phyloP scores from a whole-genome alignment of 495 filamentous ascomycete species.

The Neurospora sublineolata region DNA sequence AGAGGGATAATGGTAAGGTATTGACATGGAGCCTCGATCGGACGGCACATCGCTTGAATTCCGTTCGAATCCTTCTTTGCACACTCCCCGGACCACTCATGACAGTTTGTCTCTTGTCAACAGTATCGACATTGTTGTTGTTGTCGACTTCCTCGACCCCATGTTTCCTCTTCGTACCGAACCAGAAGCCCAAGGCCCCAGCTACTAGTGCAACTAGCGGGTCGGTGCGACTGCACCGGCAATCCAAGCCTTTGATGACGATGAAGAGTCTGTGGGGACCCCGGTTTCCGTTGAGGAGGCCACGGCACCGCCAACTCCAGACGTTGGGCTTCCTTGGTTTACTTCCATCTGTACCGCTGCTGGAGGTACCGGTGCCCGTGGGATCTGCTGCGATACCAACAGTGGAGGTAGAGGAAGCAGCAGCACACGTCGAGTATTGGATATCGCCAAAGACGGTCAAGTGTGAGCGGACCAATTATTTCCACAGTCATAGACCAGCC shows the following conservation, averaged over 20 bases:
- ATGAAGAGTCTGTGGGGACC: background rate
- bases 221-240: background rate
- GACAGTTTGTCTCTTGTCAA: background rate
- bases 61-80: background rate
- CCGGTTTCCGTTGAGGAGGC: background rate
- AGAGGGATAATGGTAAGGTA: background rate
- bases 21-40: background rate
- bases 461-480: background rate
- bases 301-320: background rate
- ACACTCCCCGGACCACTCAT: background rate
- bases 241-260: slow-evolving; percentile 3
- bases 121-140: background rate
- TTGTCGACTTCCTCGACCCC: background rate
- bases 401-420: background rate
- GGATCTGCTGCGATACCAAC: background rate
- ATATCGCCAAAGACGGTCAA: slow-evolving; percentile 6
- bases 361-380: background rate
- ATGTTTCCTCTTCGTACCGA: background rate
- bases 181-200: background rate
- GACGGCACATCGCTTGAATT: background rate
- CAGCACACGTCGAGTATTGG: background rate
- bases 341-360: background rate
- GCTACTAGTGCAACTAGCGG: background rate
- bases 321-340: background rate
- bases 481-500: slow-evolving; percentile 6